A percentile compares a stretch with the other conserved stretches of the same genome.
These are phyloP conservation scores for Fraxinus excelsior DNA, from an alignment of 257 asterid species.

Conservation along the genomic window DNA sequence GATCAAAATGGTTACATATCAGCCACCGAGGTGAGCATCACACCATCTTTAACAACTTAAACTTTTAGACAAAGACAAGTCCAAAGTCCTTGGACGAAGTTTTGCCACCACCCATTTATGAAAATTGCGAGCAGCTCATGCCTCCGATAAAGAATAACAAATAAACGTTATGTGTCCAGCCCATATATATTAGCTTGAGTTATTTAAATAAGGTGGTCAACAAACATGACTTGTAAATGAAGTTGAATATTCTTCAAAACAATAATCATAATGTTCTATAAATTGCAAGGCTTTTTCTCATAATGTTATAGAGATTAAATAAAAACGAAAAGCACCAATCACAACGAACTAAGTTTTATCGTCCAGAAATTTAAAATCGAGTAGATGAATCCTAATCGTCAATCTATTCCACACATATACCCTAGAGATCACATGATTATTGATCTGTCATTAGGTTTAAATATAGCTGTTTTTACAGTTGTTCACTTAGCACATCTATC, in stretches of 20 bases:
- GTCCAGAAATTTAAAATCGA: neutral
- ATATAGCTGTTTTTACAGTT: conserved; percentile 22
- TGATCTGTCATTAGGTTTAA: conserved; percentile 31
- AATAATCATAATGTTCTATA: neutral
- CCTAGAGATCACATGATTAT: conserved; percentile 19
- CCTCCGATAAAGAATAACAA: neutral
- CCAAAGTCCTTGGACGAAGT: neutral
- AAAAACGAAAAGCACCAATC: no score
- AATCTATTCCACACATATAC: neutral
- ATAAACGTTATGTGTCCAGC: no score
- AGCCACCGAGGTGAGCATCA: conserved; percentile 35
- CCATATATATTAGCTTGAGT: no score
- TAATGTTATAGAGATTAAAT: no score
- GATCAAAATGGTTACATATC: conserved; percentile 54
- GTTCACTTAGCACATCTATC: conserved; percentile 23
- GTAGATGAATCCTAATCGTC: neutral
- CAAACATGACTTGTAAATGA: neutral
- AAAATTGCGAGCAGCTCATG: no score
- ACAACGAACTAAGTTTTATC: no score
- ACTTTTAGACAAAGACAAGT: no score
- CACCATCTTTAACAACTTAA: no score
- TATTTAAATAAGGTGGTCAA: neutral
- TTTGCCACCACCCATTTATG: neutral
- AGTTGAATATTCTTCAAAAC: neutral
- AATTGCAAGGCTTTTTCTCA: no score